Base-by-base conservation (phyloP, 1,284 basidiomycete species). In the Marasmius oreades region DNA sequence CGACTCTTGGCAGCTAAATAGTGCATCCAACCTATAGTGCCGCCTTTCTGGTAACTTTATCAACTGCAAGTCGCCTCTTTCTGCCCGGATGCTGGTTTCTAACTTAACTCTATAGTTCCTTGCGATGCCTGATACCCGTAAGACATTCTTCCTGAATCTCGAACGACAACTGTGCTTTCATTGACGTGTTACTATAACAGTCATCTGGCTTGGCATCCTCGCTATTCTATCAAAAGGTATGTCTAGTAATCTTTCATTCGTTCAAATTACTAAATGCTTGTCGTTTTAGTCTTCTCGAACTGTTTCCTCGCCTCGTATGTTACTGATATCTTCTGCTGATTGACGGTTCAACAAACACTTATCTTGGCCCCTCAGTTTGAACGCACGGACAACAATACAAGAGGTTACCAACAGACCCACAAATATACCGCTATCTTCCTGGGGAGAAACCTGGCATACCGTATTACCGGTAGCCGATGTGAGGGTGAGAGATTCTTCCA, bases 251-350 rank as follows among this genome's bases (percentile, higher is more conserved):
- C 20, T 8, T 37, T 2, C 22, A 11, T 23, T 12, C 20, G 22
- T 23, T 24, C n/a, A 8, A 11, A 14, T 24, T 12, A 26, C 24
- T 34, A 12, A 50, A 31, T 28, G 47, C 26, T 11, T 42, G 10
- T n/a, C 23, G 10, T 16, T 23, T 20, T 16, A 55, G 54, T 55
- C 22, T 55, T 55, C 37, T 55, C 54, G 7, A 55, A 55, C 23
- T 51, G 54, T 24, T 51, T 55, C 31, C 24, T 55, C 12, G 54
- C 54, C 26, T 55, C 54, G 54, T 55, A 37, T 42, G 54, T 50
- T 12, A 4, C 8, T 31, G 8, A 4, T 18, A 10, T 26, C 16
- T 16, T 16, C 14, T 31, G 6, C 8, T 16, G 28, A 18, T 22
- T 16, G 14, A 8, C 18, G 16, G 23, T 20, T 37, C n/a, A 42